A percentile compares a stretch with the other conserved stretches of the same genome.
phyloP scores from a whole-genome alignment of 495 filamentous ascomycete species.

The Wilcoxina mikolae region DNA sequence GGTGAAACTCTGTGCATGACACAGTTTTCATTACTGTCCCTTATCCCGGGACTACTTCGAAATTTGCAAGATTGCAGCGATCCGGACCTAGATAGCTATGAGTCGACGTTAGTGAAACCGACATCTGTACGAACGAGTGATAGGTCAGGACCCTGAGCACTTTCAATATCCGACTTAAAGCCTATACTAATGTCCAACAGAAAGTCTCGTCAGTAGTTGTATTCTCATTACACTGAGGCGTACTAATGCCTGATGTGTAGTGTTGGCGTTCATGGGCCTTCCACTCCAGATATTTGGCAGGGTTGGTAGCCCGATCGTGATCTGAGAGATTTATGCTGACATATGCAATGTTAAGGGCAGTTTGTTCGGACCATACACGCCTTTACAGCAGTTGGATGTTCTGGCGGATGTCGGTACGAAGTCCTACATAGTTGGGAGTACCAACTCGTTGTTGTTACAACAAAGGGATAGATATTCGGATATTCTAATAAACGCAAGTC shows the following conservation, averaged over 20 bases:
- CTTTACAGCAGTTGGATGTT: slow-evolving; percentile 85
- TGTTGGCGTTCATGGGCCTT: slow-evolving; percentile 85
- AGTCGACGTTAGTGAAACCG: slow-evolving; percentile 55
- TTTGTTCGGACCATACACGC: slow-evolving; percentile 93
- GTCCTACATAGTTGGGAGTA: slow-evolving; percentile 93
- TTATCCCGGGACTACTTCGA: slow-evolving; percentile 80
- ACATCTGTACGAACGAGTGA: slow-evolving; percentile 86
- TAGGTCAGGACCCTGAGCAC: no score
- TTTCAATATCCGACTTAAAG: no score
- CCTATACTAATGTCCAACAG: no score
- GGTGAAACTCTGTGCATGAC: slow-evolving; percentile 95
- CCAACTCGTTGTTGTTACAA: slow-evolving; percentile 82
- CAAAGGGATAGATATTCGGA: slow-evolving; percentile 97
- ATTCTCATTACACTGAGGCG: not conserved
- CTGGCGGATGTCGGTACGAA: slow-evolving; percentile 90
- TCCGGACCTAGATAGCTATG: slow-evolving; percentile 72
- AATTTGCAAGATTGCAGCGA: slow-evolving; percentile 83
- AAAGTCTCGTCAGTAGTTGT: slow-evolving; percentile 46
- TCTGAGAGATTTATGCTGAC: slow-evolving; percentile 75
- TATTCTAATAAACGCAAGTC: slow-evolving; percentile 70
- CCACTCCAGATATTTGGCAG: slow-evolving; percentile 93
- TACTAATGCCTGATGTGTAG: slow-evolving; percentile 25
- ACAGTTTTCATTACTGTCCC: slow-evolving; percentile 85
- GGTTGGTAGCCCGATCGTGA: slow-evolving; percentile 35
- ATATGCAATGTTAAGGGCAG: slow-evolving; percentile 49